These are phyloP conservation scores for Arctium minus DNA, from an alignment of 129 eudicot species.

Conservation along the genomic window DNA sequence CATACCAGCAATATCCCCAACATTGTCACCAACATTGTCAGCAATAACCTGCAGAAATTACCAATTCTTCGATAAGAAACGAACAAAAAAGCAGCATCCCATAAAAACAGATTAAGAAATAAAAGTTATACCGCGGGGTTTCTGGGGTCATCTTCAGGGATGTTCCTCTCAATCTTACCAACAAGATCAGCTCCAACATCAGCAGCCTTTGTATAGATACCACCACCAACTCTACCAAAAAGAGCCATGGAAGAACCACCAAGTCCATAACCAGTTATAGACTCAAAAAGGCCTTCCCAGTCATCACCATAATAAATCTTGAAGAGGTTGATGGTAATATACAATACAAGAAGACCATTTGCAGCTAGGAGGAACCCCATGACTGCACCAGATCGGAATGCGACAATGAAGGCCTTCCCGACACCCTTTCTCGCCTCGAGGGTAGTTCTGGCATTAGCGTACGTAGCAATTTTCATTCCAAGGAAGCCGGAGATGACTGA, in stretches of 20 bases:
- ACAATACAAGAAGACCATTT: slow-evolving; percentile 82
- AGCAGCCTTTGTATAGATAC: slow-evolving; percentile 86
- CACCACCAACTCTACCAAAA: slow-evolving; percentile 93
- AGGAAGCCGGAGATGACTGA: slow-evolving; percentile 86
- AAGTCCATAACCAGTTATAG: slow-evolving; percentile 93
- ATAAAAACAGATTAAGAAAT: neutral
- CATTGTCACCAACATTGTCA: slow-evolving; percentile 95
- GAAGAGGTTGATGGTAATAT: slow-evolving; percentile 62
- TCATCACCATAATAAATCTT: slow-evolving; percentile 92
- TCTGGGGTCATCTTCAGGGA: slow-evolving; percentile 89
- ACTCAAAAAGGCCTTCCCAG: slow-evolving; percentile 90
- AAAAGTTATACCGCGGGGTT: slow-evolving; percentile 68
- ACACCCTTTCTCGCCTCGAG: slow-evolving; percentile 94
- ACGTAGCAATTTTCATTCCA: slow-evolving; percentile 93
- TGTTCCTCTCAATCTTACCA: slow-evolving; percentile 79
- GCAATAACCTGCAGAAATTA: slow-evolving; percentile 69
- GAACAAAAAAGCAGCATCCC: neutral
- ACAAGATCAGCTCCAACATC: slow-evolving; percentile 96
- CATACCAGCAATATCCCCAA: slow-evolving; percentile 97
- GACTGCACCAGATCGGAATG: slow-evolving; percentile 93
- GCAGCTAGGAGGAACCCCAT: slow-evolving; percentile 98
- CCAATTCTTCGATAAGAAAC: neutral
- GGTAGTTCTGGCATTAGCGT: slow-evolving; percentile 92
- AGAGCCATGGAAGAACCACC: slow-evolving; percentile 98
- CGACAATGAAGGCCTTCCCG: slow-evolving; percentile 78